Base-by-base conservation (phyloP, 768 basidiomycete species). In the Amanita inopinata region DNA sequence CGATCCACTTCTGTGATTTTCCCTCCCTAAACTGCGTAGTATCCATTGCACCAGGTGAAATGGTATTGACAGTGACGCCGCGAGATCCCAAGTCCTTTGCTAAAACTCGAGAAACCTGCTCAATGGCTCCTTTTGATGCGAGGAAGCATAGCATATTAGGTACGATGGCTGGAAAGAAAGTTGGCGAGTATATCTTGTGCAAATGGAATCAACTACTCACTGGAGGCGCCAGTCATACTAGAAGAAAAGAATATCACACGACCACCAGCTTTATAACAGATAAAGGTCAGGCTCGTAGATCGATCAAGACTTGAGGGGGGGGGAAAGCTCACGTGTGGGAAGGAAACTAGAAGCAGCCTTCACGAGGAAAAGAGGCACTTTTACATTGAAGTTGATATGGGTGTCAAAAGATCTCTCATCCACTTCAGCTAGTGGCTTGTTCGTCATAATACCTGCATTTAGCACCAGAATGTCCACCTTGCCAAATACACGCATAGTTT, bases 211-310 rank as follows among this genome's bases (percentile, higher is more conserved):
- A 17, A 22, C 38, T 20, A 25, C 50, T 60, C 50, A 64, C 66
- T 53, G 0, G 70, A 64, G 6, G 66, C 60, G 14, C 49, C 50
- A 5, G 74, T 71, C 33, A 79, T 54, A 30, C 70, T 71, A 3
- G 67, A 66, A 0, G 74, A 76, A 56, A 77, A 67, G 60, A 79
- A 76, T 32, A 80, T 68, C 43, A 79, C 66, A 5, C 74, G 67
- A 2, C 73, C 69, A 6, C 76, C 76, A 31, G 66, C 69, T 71
- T 37, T 56, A 36, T 18, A 46, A 3, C 33, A 17, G 11, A 42
- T 18, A 42, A 5, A 15, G 30, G 23, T 37, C 20, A 42, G 33
- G 25, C n/a, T 23, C 34, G 8, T 25, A 20, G 14, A 23, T 6
- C 39, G 7, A 38, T n/a, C 24, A 12, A 11, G 5, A 38, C 4